Base-by-base conservation (phyloP, 2,329 filamentous ascomycete species). In the Colletotrichum lini region DNA sequence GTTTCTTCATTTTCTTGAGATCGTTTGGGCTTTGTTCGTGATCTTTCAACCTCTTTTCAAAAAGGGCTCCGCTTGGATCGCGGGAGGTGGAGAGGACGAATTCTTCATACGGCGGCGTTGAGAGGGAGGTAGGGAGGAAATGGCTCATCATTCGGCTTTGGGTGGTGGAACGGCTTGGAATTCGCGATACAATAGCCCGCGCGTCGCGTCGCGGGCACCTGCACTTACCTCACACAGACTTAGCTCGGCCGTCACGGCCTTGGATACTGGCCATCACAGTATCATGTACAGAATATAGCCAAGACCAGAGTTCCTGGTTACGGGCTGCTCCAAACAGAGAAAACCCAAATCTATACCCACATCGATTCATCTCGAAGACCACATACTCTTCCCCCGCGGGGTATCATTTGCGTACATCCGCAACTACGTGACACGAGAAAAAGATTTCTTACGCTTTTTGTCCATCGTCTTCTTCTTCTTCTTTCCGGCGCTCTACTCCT, bases 381-480 rank as follows among this genome's bases (percentile, higher is more conserved):
- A 38, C n/a, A 45, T 54, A 23, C 44, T 35, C 23, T 42, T 56
- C n/a, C 26, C 50, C 56, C 8, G 54, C 26, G 12, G 58, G 67
- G 70, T 73, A 73, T 73, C 71, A 59, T 52, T 49, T 54, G 45
- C 60, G 54, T 63, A 54, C 23, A 58, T 56, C 47, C 45, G 38
- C 50, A 40, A 13, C 42, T 40, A 62, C 26, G 23, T 59, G 65
- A 49, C 59, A 49, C 40, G 58, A 59, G n/a, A n/a, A 38, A 16
- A 23, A 21, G 16, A 40, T 42, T 74, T 53, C 72, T n/a, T 76
- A 60, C 4, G 67, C 78, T 0, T 80, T 77, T 2, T 81, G 81
- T 0, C 84, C 83, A 6, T n/a, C 23, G 0, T 84, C 85, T 1
- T 83, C 83, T 7, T 76, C 83, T 7, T 76, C 77, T 1, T 79